Evolutionary conservation across 2,329 filamentous ascomycete genomes (phyloP).

Genomic region (Venturia oleaginea): DNA sequence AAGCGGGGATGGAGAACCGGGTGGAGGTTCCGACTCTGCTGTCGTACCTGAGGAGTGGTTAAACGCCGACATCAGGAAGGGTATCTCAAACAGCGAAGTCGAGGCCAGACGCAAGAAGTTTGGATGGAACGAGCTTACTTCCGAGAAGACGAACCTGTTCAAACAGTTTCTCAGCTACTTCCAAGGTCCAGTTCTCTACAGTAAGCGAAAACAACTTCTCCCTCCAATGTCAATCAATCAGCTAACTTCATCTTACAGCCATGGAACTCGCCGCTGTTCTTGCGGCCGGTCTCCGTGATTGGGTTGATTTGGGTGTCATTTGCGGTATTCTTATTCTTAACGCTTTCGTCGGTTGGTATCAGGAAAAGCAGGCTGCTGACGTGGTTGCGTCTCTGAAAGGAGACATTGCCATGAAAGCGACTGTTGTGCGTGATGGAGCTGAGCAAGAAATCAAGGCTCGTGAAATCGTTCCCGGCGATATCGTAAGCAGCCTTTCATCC

Average conservation of each 20-base stretch:
- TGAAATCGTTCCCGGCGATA: slow-evolving; percentile 68
- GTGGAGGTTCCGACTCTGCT: slow-evolving; percentile 24
- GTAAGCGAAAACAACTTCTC: slow-evolving; percentile 39
- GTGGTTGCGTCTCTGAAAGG: slow-evolving; percentile 67
- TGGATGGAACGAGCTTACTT: slow-evolving; percentile 63
- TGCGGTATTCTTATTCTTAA: slow-evolving; percentile 67
- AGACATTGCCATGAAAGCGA: slow-evolving; percentile 68
- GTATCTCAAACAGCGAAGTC: slow-evolving; percentile 51
- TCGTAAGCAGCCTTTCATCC: slow-evolving; percentile 42
- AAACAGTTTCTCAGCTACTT: slow-evolving; percentile 69
- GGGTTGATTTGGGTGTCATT: slow-evolving; percentile 72
- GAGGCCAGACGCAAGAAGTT: slow-evolving; percentile 55
- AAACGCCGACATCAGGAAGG: slow-evolving; percentile 56
- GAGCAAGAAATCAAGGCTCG: slow-evolving; percentile 63
- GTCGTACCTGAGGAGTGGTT: slow-evolving; percentile 58
- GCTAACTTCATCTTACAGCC: slow-evolving; percentile 35
- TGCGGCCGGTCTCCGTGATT: slow-evolving; percentile 64
- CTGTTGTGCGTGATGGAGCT: slow-evolving; percentile 57
- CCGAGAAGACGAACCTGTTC: slow-evolving; percentile 68
- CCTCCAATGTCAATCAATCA: neutral
- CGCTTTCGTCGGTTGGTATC: slow-evolving; percentile 69
- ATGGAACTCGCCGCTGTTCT: slow-evolving; percentile 70
- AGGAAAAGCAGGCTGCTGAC: slow-evolving; percentile 72
- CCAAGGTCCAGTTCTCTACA: slow-evolving; percentile 67
- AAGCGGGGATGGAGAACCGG: slow-evolving; percentile 23